Evolutionary conservation across 345 rosid species (phyloP), one percentile per base, ranked within the genome.

Genomic region (Physaria fendleri): DNA sequence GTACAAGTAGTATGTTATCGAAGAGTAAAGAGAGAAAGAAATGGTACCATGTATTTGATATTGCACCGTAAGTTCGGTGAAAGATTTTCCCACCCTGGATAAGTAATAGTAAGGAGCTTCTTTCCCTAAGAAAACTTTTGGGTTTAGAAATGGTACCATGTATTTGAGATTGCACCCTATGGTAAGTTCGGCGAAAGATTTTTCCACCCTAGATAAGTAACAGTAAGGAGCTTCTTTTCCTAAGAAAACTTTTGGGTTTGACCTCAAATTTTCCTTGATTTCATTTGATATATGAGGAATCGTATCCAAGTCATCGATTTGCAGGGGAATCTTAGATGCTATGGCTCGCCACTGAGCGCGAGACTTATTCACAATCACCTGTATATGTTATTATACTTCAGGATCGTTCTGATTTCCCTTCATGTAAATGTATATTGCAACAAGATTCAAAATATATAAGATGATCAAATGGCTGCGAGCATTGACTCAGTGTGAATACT

Each of bases 291-390:
- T 80, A 20, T 71, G 53, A 34, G 89, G 87, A 68, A 93, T 74
- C 77, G 80, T 83, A 52, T 89, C 86, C 64, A 82, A 30, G 71
- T 81, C 86, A 74, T 82, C 91, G 57, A 80, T 54, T 30, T 67
- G 79, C 49, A 93, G 9, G 25, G 95, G 95, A 64, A 88, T 76
- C 71, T 78, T 83, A 33, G 81, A 64, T 45, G 78, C 68, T 65
- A 88, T 55, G 5, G 84, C 83, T 71, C 79, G 88, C 81, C 88
- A 87, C 54, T 71, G 64, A 24, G 94, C 99, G 21, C 97, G 91
- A 7, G 99, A 89, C 74, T 89, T 86, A 28, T 93, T 93, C 61
- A 85, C 86, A 46, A 93, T 93, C 42, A 82, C 91, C 99, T 93
- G 46, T 38, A 52, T 61, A 57, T 56, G 33, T 46, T 10, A 30